Conservation (phyloP, 441 rosid species). For the Cnidoscolus chayamansa region DNA sequence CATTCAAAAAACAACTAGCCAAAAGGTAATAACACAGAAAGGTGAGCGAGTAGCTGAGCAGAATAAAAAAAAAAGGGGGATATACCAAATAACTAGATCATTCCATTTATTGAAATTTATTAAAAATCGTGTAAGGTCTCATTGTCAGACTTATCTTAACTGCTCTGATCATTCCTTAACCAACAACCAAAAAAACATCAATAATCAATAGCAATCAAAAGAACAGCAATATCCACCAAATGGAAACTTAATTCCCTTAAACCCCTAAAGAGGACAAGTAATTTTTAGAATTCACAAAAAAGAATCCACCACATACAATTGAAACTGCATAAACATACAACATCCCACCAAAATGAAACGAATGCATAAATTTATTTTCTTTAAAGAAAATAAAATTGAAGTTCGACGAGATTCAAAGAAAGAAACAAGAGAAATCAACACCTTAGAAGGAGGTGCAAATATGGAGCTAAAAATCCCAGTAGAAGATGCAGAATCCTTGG, state of each 20-base stretch:
- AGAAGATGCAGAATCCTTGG: slow-evolving; percentile 52
- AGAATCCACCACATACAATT: background rate
- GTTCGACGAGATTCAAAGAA: background rate
- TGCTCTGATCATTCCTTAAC: too few species aligned
- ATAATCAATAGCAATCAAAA: background rate
- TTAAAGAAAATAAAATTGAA: too few species aligned
- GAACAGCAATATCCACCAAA: background rate
- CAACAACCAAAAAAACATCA: background rate
- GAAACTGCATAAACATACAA: background rate
- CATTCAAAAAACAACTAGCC: too few species aligned
- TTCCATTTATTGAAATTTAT: background rate
- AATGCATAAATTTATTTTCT: background rate
- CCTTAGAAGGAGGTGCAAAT: slow-evolving; percentile 63
- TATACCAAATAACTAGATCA: background rate
- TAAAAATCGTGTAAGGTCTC: background rate
- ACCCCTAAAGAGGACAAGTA: background rate
- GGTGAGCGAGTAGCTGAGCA: background rate
- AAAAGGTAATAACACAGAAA: background rate
- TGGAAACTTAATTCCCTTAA: background rate
- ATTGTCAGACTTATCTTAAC: background rate
- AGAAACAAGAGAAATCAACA: background rate
- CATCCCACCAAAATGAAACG: background rate
- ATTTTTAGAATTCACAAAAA: background rate
- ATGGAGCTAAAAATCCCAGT: slow-evolving; percentile 60
- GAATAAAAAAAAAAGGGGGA: too few species aligned